Base-by-base conservation (phyloP, 768 basidiomycete species). In the Termitomyces sp. region DNA sequence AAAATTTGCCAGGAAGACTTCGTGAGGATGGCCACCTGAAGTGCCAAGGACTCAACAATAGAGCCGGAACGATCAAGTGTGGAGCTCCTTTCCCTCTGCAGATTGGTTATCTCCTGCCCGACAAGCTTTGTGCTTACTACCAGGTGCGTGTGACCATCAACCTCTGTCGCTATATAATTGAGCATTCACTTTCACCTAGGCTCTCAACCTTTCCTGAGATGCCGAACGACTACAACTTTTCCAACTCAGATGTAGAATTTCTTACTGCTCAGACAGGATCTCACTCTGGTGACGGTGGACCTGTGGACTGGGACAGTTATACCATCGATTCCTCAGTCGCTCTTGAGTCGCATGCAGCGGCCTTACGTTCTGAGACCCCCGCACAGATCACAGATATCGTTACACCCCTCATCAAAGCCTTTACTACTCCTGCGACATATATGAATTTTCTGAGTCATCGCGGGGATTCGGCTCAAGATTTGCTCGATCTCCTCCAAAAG, bases 401-500 rank as follows among this genome's bases (percentile, higher is more conserved):
- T 50, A 32, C 15, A 13, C 45, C 16, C 20, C 56, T 69, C 11
- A 44, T 65, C 51, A 40, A 52, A 20, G 39, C 65, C 7, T 69
- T 69, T 20, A 46, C 57, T 24, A 62, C 66, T 39, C 35, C 32
- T n/a, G 35, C 57, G 9, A 58, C 51, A 16, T 69, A 69, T 44
- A 64, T 57, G 24, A 42, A 51, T 3, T 58, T 69, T 44, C 40
- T 69, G n/a, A 58, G 62, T 20, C 54, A 65, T 59, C 60, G 62
- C 20, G 63, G 59, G n/a, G 57, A 58, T 3, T 49, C 46, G 4
- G 68, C 68, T 3, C 68, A 65, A 36, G 61, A 54, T 12, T 48
- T 68, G 22, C 63, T 71, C 33, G 60, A 71, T 51, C 52, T 73
- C 20, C 55, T 73, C 11, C 70, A 73, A 59, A 66, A 66, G 57